Evolutionary conservation across 371 early-diverging fungal species (phyloP), one percentile per base, ranked within the genome.

Genomic region (Rhizopus arrhizus): DNA sequence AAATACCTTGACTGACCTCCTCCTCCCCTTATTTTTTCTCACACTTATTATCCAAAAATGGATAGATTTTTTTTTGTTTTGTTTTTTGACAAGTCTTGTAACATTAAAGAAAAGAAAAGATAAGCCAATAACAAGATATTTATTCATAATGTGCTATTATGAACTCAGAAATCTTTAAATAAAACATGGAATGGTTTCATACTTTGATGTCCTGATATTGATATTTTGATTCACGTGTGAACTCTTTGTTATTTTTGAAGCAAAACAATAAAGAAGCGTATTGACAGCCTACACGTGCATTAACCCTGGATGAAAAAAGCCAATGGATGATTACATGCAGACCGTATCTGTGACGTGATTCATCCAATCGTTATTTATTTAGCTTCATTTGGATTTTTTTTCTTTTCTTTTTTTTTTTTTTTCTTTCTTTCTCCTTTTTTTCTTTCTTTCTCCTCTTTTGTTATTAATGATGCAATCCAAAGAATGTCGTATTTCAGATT

Each of bases 401-500:
- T 29, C 47, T 29, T 41, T 53, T 38, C 46, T 47, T 57, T 57
- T 53, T 35, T 32, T 55, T 4, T 11, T 10, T 41, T 35, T 54
- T 9, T 54, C 43, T 32, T 31, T n/a, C 31, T 59, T 36, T 50
- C 22, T 41, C 15, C 40, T 29, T 31, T 51, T 51, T 7, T 34
- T 43, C 28, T 47, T 43, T 36, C 32, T 53, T 32, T 41, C 47
- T 41, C 58, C 49, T 16, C 11, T 12, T 34, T 43, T 10, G 15
- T 31, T 41, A 12, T 47, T 31, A 2, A 51, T 0, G 3, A 59
- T 54, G 60, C 56, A 66, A 28, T 33, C 41, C 9, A 61, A 62
- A 40, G 65, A 67, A 53, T 71, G 72, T 48, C 56, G 62, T 38
- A 71, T 71, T 43, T 71, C 72, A 32, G 72, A 71, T 33, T 58